Percentiles rank a stretch among this genome's conserved stretches.
Evolutionary conservation across 2,329 filamentous ascomycete genomes (phyloP).

Genomic region (Neofusicoccum kwambonambiense): DNA sequence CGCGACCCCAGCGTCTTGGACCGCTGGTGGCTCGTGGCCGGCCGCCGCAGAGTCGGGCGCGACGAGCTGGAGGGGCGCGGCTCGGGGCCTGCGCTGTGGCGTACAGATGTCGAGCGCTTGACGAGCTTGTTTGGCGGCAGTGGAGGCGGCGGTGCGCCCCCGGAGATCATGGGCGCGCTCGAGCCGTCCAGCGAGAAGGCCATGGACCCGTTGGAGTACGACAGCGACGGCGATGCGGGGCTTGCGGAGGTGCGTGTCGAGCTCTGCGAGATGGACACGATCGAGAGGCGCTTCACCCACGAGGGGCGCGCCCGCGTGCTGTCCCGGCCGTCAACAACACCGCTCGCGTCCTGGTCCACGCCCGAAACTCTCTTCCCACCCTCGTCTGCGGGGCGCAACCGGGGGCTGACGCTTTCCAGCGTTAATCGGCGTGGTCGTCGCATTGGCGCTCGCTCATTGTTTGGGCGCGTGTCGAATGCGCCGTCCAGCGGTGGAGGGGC

Average conservation of each 20-base stretch:
- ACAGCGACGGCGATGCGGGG: slow-evolving; percentile 64
- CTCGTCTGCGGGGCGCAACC: slow-evolving; percentile 24
- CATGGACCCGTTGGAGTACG: slow-evolving; percentile 60
- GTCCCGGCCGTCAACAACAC: slow-evolving; percentile 26
- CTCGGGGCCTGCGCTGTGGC: slow-evolving; percentile 45
- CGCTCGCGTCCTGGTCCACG: slow-evolving; percentile 18
- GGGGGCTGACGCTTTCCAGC: slow-evolving; percentile 27
- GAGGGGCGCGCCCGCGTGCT: slow-evolving; percentile 50
- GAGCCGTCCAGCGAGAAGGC: slow-evolving; percentile 53
- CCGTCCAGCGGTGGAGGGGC: slow-evolving; percentile 6
- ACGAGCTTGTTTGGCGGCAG: slow-evolving; percentile 72
- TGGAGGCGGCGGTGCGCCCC: slow-evolving; percentile 37
- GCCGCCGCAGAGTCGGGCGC: slow-evolving; percentile 66
- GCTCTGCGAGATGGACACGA: slow-evolving; percentile 63
- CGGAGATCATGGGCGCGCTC: slow-evolving; percentile 60
- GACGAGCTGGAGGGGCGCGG: slow-evolving; percentile 58
- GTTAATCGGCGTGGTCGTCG: slow-evolving; percentile 31
- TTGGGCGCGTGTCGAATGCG: slow-evolving; percentile 4
- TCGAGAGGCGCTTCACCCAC: slow-evolving; percentile 71
- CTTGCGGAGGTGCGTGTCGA: slow-evolving; percentile 63
- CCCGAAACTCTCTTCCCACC: slow-evolving; percentile 14
- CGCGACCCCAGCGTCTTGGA: slow-evolving; percentile 66
- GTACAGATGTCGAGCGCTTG: slow-evolving; percentile 65
- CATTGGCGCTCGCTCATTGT: slow-evolving; percentile 12
- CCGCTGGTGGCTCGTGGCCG: slow-evolving; percentile 76